Evolutionary conservation across 805 yeast genomes (phyloP).

Genomic region (Blastobotrys chiropterorum): DNA sequence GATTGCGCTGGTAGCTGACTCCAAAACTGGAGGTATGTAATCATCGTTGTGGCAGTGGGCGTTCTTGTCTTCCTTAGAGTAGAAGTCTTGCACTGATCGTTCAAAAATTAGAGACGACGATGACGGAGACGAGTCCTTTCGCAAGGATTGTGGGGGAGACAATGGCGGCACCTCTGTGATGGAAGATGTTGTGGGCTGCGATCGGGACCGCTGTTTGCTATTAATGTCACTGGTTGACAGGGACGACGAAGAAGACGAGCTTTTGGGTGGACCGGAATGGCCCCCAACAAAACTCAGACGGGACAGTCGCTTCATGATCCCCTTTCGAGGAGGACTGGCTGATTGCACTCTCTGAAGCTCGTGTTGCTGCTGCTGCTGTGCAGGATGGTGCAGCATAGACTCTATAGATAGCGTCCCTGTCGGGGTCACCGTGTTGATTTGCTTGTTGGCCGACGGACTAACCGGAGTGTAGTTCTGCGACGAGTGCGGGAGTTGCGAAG

Average conservation of each 20-base stretch:
- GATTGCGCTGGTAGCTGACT: slow-evolving; percentile 63
- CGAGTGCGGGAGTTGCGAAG: slow-evolving; percentile 13
- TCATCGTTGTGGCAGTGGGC: slow-evolving; percentile 49
- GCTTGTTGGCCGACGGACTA: slow-evolving; percentile 2
- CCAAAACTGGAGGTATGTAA: slow-evolving; percentile 74
- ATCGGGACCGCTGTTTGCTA: not conserved
- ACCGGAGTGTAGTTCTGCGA: slow-evolving; percentile 10
- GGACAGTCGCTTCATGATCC: not conserved
- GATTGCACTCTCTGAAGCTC: not conserved
- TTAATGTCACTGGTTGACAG: not conserved
- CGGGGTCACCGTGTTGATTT: slow-evolving; percentile 8
- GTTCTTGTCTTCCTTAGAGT: slow-evolving; percentile 16
- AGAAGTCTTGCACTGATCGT: slow-evolving; percentile 58
- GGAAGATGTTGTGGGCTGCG: not conserved
- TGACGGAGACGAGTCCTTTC: slow-evolving; percentile 15
- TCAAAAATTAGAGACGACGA: slow-evolving; percentile 54
- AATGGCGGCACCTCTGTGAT: not conserved
- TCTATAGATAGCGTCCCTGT: slow-evolving; percentile 20
- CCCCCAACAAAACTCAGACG: not conserved
- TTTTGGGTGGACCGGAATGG: not conserved
- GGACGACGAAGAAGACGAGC: not conserved
- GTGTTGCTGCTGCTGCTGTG: not conserved
- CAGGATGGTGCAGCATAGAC: slow-evolving; percentile 5
- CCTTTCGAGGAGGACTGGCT: not conserved
- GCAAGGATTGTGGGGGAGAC: not conserved